phyloP scores from a whole-genome alignment of 2,329 filamentous ascomycete species.

The Rachicladosporium sp. region DNA sequence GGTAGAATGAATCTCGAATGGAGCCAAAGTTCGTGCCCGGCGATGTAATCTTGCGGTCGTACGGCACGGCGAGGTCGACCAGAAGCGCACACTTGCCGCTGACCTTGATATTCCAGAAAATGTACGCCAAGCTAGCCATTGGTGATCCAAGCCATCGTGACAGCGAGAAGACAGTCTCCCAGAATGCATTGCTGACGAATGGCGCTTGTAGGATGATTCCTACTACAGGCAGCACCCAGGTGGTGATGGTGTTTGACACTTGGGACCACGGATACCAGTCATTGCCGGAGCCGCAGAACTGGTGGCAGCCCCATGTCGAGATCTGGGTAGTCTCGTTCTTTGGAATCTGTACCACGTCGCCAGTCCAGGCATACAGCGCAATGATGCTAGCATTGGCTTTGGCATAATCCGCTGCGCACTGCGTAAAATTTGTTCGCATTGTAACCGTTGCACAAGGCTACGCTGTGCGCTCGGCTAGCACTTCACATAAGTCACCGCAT shows the following conservation, averaged over 20 bases:
- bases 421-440: conserved; percentile 4
- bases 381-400: conserved; percentile 1
- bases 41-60: conserved; percentile 14
- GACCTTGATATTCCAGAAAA: conserved; percentile 31
- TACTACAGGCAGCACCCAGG: conserved; percentile 29
- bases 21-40: conserved; percentile 24
- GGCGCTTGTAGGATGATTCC: conserved; percentile 29
- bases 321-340: conserved; percentile 19
- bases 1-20: conserved; percentile 33
- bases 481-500: no score
- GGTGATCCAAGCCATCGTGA: conserved; percentile 27
- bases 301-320: conserved; percentile 21
- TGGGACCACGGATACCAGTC: conserved; percentile 24
- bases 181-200: conserved; percentile 28
- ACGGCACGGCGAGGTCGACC: conserved; percentile 27
- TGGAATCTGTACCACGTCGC: conserved; percentile 10
- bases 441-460: neutral
- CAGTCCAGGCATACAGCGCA: conserved; percentile 8
- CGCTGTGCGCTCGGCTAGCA: no score
- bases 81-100: conserved; percentile 28
- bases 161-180: conserved; percentile 25
- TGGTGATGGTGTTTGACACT: conserved; percentile 25
- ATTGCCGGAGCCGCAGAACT: conserved; percentile 22
- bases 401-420: conserved; percentile 2
- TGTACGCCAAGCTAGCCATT: conserved; percentile 25